Base-by-base conservation (phyloP, 768 basidiomycete genomes). In the Lactarius vividus region DNA sequence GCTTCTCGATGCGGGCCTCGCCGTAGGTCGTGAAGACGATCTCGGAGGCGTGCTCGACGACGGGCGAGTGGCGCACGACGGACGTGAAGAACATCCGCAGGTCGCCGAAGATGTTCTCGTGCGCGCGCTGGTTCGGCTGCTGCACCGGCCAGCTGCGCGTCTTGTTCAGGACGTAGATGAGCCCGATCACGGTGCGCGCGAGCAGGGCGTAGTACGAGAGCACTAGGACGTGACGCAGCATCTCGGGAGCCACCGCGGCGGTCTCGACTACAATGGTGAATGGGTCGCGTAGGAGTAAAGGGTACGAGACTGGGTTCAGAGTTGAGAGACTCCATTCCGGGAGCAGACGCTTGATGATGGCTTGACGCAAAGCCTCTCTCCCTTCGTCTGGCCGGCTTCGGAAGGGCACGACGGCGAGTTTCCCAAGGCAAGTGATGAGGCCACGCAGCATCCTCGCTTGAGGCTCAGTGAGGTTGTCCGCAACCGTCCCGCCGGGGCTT, bases 321-420 rank as follows among this genome's bases (percentile, higher is more conserved):
- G 92, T 89, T 29, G 91, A 88, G 44, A 90, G 83, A 71, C 90
- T 94, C 93, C 94, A 96, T 76, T 96, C 94, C 0, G 95, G 94
- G 39, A 96, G 74, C 29, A 97, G 78, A 20, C 95, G 85, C 71
- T 96, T 96, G 77, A 96, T 88, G 71, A 97, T 89, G 0, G 90
- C 90, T 67, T 92, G 92, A 46, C 88, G 84, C 60, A 94, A 83
- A 4, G 87, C 87, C 64, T 91, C 89, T 46, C 85, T 82, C 4
- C 91, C 91, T 70, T 90, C 89, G 70, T 93, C 91, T 0, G 83
- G 80, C 52, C 89, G 78, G 39, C 81, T 83, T 71, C 85, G 87
- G 77, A 94, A 89, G 66, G 90, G 86, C 55, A 91, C 73, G 31
- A 79, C 83, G 0, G 85, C 85, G 28, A 94, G 78, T 66, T 83